A percentile compares a stretch with the other conserved stretches of the same genome.
Conservation (phyloP, 1,139 yeast genomes). For the Taphrina sp. region DNA sequence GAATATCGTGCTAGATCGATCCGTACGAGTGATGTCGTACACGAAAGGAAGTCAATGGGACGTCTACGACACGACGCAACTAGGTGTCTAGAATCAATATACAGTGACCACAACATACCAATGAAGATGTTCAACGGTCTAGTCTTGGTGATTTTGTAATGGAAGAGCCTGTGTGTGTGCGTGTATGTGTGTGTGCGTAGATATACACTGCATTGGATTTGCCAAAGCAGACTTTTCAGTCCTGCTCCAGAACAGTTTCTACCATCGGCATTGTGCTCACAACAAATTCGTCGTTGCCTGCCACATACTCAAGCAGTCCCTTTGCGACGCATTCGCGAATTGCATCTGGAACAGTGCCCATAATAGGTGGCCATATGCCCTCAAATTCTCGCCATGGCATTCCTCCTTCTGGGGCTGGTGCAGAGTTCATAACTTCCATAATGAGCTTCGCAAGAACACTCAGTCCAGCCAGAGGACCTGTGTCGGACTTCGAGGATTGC, state of each 20-base stretch:
- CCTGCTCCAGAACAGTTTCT: slow-evolving; percentile 4
- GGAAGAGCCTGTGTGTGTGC: no score
- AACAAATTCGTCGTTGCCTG: slow-evolving; percentile 19
- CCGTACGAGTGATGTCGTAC: slow-evolving; percentile 28
- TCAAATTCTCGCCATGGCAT: slow-evolving; percentile 33
- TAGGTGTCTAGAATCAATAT: slow-evolving; percentile 29
- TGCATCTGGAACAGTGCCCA: slow-evolving; percentile 29
- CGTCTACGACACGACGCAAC: slow-evolving; percentile 20
- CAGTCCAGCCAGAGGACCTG: slow-evolving; percentile 25
- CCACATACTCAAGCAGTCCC: slow-evolving; percentile 20
- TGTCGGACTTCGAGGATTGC: slow-evolving; percentile 6
- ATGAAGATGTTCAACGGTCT: no score
- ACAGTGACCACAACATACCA: slow-evolving; percentile 24
- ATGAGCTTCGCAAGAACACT: slow-evolving; percentile 28
- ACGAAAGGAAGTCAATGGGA: slow-evolving; percentile 28
- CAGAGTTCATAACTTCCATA: slow-evolving; percentile 30
- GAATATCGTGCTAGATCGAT: slow-evolving; percentile 18
- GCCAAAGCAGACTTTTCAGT: no score
- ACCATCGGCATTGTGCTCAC: slow-evolving; percentile 26
- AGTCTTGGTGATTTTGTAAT: no score
- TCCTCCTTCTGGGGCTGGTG: slow-evolving; percentile 30
- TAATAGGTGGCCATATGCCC: slow-evolving; percentile 30
- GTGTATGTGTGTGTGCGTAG: no score
- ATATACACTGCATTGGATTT: no score
- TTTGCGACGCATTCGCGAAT: slow-evolving; percentile 16